phyloP scores from a whole-genome alignment of 1,139 yeast species.

The Suhomyces guaymorum region DNA sequence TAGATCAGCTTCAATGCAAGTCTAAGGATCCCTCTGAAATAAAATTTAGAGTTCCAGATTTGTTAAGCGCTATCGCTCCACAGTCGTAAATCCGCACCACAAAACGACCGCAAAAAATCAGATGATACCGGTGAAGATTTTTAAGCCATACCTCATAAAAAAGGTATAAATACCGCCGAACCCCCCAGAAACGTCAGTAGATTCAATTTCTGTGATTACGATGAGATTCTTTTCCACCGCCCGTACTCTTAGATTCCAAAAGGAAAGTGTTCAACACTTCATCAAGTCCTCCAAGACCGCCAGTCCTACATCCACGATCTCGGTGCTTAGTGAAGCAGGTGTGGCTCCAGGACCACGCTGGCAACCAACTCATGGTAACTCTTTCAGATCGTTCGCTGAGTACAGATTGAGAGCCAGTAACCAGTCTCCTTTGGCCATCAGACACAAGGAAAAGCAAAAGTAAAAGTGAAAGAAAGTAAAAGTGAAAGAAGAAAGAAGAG shows the following conservation, averaged over 20 bases:
- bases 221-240: slow-evolving; percentile 19
- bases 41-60: no score
- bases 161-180: slow-evolving; percentile 6
- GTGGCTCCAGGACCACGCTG: slow-evolving; percentile 28
- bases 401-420: slow-evolving; percentile 53
- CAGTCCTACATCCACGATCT: slow-evolving; percentile 16
- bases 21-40: no score
- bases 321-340: slow-evolving; percentile 10
- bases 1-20: no score
- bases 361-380: slow-evolving; percentile 40
- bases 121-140: slow-evolving; percentile 8
- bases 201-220: neutral
- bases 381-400: slow-evolving; percentile 56
- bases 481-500: no score
- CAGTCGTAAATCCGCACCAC: slow-evolving; percentile 2
- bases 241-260: slow-evolving; percentile 21
- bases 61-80: no score
- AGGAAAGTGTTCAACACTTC: slow-evolving; percentile 27
- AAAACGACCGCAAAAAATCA: slow-evolving; percentile 3
- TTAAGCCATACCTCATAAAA: no score
- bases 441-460: slow-evolving; percentile 15
- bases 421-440: slow-evolving; percentile 50
- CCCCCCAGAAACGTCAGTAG: neutral
- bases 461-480: no score
- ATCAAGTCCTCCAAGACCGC: slow-evolving; percentile 24